These are phyloP conservation scores for Oryza rufipogon DNA, from an alignment of 176 grass and related monocot species.

Conservation along the genomic window DNA sequence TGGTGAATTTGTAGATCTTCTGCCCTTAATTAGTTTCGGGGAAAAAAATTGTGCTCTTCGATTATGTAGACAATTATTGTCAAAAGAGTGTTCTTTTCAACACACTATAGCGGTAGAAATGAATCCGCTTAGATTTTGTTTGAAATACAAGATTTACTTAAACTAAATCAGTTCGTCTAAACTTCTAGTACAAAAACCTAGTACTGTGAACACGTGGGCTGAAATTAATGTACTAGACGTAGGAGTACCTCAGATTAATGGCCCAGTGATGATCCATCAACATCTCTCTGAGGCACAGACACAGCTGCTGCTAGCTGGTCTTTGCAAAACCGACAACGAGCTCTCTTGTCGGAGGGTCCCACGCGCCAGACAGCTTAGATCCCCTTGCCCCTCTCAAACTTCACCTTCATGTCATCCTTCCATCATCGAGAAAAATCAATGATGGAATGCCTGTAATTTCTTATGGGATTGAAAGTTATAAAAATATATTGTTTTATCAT, in stretches of 20 bases:
- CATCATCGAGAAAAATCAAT: not conserved
- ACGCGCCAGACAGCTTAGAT: not conserved
- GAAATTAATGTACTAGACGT: not conserved
- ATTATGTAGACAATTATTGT: too few relatives aligned
- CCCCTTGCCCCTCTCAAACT: not conserved
- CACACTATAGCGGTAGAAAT: not conserved
- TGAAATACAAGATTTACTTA: not conserved
- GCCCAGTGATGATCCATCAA: not conserved
- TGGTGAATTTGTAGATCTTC: not conserved
- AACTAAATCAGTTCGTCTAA: not conserved
- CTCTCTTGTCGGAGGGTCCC: not conserved
- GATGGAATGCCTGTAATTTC: too few relatives aligned
- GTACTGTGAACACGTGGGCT: not conserved
- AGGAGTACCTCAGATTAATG: not conserved
- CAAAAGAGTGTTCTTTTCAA: too few relatives aligned
- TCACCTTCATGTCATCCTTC: not conserved
- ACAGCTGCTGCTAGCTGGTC: not conserved
- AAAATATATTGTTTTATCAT: too few relatives aligned
- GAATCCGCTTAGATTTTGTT: not conserved
- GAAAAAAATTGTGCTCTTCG: not conserved
- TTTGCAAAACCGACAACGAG: not conserved
- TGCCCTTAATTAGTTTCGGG: not conserved
- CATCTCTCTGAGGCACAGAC: not conserved
- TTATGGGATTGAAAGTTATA: too few relatives aligned
- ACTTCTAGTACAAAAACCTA: not conserved